These are phyloP conservation scores for Corylus heterophylla DNA, from an alignment of 306 rosid species.

Conservation along the genomic window DNA sequence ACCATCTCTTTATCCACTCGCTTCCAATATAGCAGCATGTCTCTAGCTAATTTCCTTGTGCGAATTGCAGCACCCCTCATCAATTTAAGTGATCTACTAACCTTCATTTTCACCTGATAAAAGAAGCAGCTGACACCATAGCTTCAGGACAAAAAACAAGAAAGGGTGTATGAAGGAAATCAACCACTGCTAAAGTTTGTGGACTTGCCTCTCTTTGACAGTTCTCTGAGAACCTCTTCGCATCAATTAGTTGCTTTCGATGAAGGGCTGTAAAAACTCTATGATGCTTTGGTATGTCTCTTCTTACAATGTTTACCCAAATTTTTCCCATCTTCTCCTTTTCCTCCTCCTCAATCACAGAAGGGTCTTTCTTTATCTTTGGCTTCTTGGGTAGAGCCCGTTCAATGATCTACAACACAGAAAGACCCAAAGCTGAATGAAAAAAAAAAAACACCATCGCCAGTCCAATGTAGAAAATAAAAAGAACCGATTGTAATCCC, in stretches of 20 bases:
- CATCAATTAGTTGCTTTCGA: slow-evolving; percentile 87
- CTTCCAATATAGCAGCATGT: slow-evolving; percentile 90
- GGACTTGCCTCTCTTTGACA: slow-evolving; percentile 96
- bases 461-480: slow-evolving; percentile 3
- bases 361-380: slow-evolving; percentile 73
- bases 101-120: slow-evolving; percentile 80
- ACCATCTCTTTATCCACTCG: slow-evolving; percentile 98
- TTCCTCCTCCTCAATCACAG: slow-evolving; percentile 84
- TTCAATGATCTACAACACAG: slow-evolving; percentile 79
- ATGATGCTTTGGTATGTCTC: slow-evolving; percentile 91
- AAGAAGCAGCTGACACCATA: slow-evolving; percentile 11
- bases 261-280: slow-evolving; percentile 68
- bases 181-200: slow-evolving; percentile 15
- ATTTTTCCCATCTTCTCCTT: slow-evolving; percentile 77
- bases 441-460: neutral
- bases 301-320: slow-evolving; percentile 86
- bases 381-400: slow-evolving; percentile 90
- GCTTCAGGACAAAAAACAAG: slow-evolving; percentile 26
- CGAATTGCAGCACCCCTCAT: slow-evolving; percentile 77
- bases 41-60: slow-evolving; percentile 90
- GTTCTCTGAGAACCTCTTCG: slow-evolving; percentile 86
- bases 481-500: neutral
- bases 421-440: slow-evolving; percentile 25
- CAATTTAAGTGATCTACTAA: slow-evolving; percentile 84
- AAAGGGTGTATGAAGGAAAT: slow-evolving; percentile 12